Evolutionary conservation across 306 rosid species (phyloP), one percentile per base, ranked within the genome.

Genomic region (Cucumis cinereus): DNA sequence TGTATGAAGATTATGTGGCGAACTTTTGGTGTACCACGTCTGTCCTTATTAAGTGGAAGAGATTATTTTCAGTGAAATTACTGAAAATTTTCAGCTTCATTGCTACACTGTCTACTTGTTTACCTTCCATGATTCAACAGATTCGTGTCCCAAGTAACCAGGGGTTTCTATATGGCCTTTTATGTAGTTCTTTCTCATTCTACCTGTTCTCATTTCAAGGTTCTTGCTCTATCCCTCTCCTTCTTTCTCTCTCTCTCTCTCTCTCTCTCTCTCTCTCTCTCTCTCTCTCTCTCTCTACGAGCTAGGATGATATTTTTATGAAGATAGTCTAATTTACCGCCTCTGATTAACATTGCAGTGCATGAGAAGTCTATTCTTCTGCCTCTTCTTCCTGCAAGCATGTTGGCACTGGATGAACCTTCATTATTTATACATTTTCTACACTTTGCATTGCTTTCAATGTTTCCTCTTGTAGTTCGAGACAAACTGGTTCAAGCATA

Each of bases 191-290:
- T 68, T 82, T 92, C 60, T 84, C 98, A 9, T 94, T 94, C 85
- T 94, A 91, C 85, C 73, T 91, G 64, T 94, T 91, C 85, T 94
- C 98, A 64, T 94, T 90, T 84, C 98, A 91, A 94, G 98, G 97
- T 85, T 77, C 60, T 64, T 67, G 49, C 36, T 6, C 59, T 15
- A 22, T 43, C 30, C 62, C 50, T 26, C 55, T 16, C 15, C 30
- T n/a, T n/a, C n/a, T n/a, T n/a, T 47, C 30, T 28, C 50, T 20
- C 17, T 4, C 20, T 16, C 15, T 49, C 22, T 43, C 30, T 73
- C 41, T 33, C 61, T 22, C 12, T 4, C n/a, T 43, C 30, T 68
- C 50, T 26, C 55, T 16, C 15, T 3, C 30, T 28, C 50, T 20
- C 17, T 4, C 20, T 16, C 15, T 49, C 22, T 43, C 30, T 73